phyloP scores from a whole-genome alignment of 148 eudicot species.

The Silene uniflora region DNA sequence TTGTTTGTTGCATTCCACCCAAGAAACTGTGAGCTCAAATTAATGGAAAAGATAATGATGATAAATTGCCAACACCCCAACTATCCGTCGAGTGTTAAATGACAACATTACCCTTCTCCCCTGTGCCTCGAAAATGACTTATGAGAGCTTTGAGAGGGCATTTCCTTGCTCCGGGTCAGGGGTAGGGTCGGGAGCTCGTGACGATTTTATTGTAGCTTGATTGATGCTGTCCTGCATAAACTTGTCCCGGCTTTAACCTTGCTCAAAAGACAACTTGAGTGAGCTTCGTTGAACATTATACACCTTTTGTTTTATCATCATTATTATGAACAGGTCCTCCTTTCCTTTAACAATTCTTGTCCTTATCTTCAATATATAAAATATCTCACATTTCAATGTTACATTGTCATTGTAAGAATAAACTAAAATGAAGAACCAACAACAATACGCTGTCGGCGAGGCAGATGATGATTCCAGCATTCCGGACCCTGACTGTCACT shows the following conservation, averaged over 20 bases:
- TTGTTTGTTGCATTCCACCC: not conserved
- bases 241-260: not conserved
- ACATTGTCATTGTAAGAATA: not conserved
- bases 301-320: not conserved
- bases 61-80: not conserved
- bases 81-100: not conserved
- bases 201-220: not conserved
- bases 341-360: not conserved
- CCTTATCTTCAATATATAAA: not conserved
- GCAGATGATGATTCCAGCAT: slow-evolving; percentile 12
- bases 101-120: not conserved
- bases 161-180: not conserved
- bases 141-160: not conserved
- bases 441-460: not conserved
- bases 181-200: not conserved
- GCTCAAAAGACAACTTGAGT: slow-evolving; percentile 6
- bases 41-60: not conserved
- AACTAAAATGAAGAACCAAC: slow-evolving; percentile 11
- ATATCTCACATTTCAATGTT: not conserved
- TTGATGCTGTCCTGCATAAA: not conserved
- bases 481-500: slow-evolving; percentile 19
- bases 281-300: slow-evolving; percentile 12
- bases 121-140: not conserved
- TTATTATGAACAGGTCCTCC: not conserved
- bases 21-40: not conserved